Evolutionary conservation across 208 protist genomes (phyloP), one percentile per base, ranked within the genome.

Genomic region (Acanthamoeba lenticulata): DNA sequence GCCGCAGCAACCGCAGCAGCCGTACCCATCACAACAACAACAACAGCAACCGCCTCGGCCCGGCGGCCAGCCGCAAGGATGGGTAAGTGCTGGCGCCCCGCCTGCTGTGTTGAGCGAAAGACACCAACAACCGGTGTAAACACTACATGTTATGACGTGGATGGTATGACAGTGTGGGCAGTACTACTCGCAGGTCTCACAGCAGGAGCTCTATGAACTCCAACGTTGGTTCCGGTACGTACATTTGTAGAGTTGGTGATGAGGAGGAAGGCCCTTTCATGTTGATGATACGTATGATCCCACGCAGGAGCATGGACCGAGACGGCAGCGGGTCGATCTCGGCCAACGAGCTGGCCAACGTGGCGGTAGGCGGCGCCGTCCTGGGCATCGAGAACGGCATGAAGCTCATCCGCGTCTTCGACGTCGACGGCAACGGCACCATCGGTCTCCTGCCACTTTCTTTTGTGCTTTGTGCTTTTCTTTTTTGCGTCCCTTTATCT

Each of bases 261-360:
- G 19, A 32, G 29, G 6, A 7, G 19, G 21, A 36, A 67, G 1
- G 60, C 19, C 1, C 29, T 1, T 36, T 65, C 27, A 7, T 67
- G 29, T 67, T 67, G 60, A 5, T 67, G 5, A 15, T 15, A 5
- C 45, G 5, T 5, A 15, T 52, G 9, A 52, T 5, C 45, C 9
- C 29, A 69, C 60, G 27, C 5, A 4, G 40, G 34, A 91, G 85
- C 40, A 49, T 91, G 40, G 85, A 91, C 45, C 9, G 85, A 7
- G 85, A 91, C 40, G 13, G 29, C 34, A 91, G 85, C 49, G 89
- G 89, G 5, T 49, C 65, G 32, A 83, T 93, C 27, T 81, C 89
- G 91, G 89, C 42, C 36, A 74, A 93, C n/a, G 89, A 93, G 47
- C 65, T 93, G 42, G 89, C 89, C 32, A 93, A 81, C 65, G 89